Conservation (phyloP, 2,329 filamentous ascomycete genomes). For the Raffaelea deltoideospora region DNA sequence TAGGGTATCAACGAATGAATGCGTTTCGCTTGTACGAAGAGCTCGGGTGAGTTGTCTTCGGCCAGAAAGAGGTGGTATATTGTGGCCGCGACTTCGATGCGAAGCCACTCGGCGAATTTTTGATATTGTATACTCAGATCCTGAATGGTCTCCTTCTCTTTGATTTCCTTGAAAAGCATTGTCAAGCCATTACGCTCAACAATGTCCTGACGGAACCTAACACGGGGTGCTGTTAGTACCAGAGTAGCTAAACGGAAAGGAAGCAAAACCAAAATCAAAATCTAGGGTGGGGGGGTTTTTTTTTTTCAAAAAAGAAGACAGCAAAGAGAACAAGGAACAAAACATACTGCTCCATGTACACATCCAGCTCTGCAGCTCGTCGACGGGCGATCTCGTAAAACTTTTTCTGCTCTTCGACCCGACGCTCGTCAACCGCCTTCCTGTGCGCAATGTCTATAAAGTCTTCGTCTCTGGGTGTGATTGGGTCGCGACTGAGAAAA, state of each 20-base stretch:
- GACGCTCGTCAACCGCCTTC: slow-evolving; percentile 71
- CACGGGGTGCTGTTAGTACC: slow-evolving; percentile 3
- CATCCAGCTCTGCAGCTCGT: slow-evolving; percentile 81
- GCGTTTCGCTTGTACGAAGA: slow-evolving; percentile 85
- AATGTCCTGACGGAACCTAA: slow-evolving; percentile 49
- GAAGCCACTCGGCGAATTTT: slow-evolving; percentile 95
- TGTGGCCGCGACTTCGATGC: slow-evolving; percentile 92
- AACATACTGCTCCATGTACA: slow-evolving; percentile 91
- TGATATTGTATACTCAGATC: slow-evolving; percentile 91
- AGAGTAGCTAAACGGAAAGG: no score
- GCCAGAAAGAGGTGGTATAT: slow-evolving; percentile 95
- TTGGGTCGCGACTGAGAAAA: slow-evolving; percentile 61
- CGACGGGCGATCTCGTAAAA: slow-evolving; percentile 94
- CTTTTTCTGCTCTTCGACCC: slow-evolving; percentile 79
- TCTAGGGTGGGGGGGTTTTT: no score
- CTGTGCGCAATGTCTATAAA: slow-evolving; percentile 63
- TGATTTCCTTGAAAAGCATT: slow-evolving; percentile 84
- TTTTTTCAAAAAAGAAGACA: neutral
- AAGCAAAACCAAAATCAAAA: no score
- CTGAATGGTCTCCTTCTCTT: slow-evolving; percentile 71
- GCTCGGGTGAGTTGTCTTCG: slow-evolving; percentile 92
- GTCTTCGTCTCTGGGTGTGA: slow-evolving; percentile 69
- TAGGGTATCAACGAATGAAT: slow-evolving; percentile 95
- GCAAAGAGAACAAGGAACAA: neutral
- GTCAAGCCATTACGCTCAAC: slow-evolving; percentile 70